phyloP scores from a whole-genome alignment of 345 rosid species.

The Mercurialis annua region DNA sequence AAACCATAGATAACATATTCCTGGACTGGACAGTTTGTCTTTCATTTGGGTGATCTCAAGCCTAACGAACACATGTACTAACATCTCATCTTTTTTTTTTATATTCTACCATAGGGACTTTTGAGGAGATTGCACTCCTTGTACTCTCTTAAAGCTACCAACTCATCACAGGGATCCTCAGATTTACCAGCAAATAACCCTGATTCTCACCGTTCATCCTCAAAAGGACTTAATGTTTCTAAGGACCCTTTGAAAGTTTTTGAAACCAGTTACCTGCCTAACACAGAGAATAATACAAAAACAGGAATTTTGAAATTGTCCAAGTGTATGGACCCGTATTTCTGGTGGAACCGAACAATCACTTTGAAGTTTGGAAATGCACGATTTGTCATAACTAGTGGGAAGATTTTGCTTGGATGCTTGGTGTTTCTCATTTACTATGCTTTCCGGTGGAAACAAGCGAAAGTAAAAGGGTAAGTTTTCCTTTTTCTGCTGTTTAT shows the following conservation, averaged over 20 bases:
- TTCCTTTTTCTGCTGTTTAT: neutral
- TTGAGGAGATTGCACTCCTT: slow-evolving; percentile 69
- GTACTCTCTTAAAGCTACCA: slow-evolving; percentile 38
- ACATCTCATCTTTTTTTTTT: neutral
- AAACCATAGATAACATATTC: neutral
- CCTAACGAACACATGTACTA: neutral
- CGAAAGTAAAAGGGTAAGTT: slow-evolving; percentile 51
- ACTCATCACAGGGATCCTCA: slow-evolving; percentile 21
- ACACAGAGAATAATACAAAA: slow-evolving; percentile 22
- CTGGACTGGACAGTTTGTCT: neutral
- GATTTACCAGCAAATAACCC: slow-evolving; percentile 11
- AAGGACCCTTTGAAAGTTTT: slow-evolving; percentile 27
- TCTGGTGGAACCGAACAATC: slow-evolving; percentile 58
- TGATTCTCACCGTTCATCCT: slow-evolving; percentile 25
- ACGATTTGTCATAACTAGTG: slow-evolving; percentile 40
- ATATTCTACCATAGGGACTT: slow-evolving; percentile 46
- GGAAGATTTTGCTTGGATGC: slow-evolving; percentile 56
- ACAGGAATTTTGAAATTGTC: slow-evolving; percentile 42
- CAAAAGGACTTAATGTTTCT: slow-evolving; percentile 26
- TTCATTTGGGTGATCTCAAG: neutral
- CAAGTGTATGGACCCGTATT: slow-evolving; percentile 25
- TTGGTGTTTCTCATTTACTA: slow-evolving; percentile 48
- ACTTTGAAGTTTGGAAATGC: slow-evolving; percentile 52
- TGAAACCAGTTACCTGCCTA: slow-evolving; percentile 20
- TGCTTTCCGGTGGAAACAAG: slow-evolving; percentile 47